phyloP scores from a whole-genome alignment of 1,284 basidiomycete genomes.

The Boletus sp. region DNA sequence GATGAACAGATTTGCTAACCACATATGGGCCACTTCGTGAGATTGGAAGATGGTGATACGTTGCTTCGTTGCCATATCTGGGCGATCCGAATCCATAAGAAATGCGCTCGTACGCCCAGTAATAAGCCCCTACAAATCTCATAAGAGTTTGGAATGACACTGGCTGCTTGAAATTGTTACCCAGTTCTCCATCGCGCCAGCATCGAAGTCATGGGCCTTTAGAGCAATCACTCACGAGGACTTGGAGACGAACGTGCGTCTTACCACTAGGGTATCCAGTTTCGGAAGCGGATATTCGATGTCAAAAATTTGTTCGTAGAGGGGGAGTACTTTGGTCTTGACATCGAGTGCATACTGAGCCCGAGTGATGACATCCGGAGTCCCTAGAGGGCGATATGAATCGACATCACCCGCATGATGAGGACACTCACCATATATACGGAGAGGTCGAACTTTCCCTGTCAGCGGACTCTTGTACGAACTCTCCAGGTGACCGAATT shows the following conservation, averaged over 20 bases:
- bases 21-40: conserved; percentile 85
- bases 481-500: conserved; percentile 71
- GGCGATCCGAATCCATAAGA: conserved; percentile 76
- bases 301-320: conserved; percentile 93
- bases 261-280: conserved; percentile 80
- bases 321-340: conserved; percentile 79
- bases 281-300: conserved; percentile 92
- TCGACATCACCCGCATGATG: not conserved
- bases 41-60: conserved; percentile 74
- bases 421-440: conserved; percentile 66
- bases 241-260: conserved; percentile 20
- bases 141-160: conserved; percentile 1
- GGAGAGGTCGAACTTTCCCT: conserved; percentile 77
- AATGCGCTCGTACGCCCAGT: conserved; percentile 85
- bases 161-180: conserved; percentile 24
- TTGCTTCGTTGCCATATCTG: conserved; percentile 77
- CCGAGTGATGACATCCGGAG: conserved; percentile 82
- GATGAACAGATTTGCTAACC: conserved; percentile 41
- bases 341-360: conserved; percentile 85
- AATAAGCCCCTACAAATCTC: conserved; percentile 65
- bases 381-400: conserved; percentile 46
- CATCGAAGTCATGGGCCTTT: conserved; percentile 82
- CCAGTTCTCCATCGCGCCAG: conserved; percentile 95
- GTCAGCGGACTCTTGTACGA: conserved; percentile 82
- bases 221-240: not conserved